Conservation (phyloP, 164 flowering plant genomes). For the Kingdonia uniflora region DNA sequence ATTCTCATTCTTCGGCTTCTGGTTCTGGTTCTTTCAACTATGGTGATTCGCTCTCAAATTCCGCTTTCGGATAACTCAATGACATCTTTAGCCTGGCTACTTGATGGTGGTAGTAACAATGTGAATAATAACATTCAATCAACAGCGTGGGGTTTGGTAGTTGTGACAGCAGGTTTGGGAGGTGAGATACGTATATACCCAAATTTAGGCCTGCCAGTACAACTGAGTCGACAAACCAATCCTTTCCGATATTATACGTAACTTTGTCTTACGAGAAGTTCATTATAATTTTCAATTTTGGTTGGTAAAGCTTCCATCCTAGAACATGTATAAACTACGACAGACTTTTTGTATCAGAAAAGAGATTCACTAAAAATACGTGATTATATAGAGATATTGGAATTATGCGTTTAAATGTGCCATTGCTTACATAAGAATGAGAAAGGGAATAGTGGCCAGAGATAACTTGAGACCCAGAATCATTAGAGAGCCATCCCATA, state of each 20-base stretch:
- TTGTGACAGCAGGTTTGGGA: slow-evolving; percentile 80
- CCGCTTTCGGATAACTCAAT: slow-evolving; percentile 4
- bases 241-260: slow-evolving; percentile 30
- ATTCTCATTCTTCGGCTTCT: slow-evolving; percentile 22
- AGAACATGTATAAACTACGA: no score
- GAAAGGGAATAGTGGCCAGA: no score
- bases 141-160: slow-evolving; percentile 90
- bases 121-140: slow-evolving; percentile 20
- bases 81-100: slow-evolving; percentile 11
- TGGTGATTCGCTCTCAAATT: slow-evolving; percentile 14
- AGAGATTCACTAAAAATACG: no score
- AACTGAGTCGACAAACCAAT: slow-evolving; percentile 42
- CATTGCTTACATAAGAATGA: no score
- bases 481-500: no score
- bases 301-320: no score
- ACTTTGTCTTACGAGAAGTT: slow-evolving; percentile 6
- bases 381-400: no score
- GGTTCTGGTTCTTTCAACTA: slow-evolving; percentile 21
- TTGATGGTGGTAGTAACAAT: slow-evolving; percentile 6
- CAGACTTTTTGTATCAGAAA: no score
- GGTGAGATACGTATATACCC: slow-evolving; percentile 85
- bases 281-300: no score
- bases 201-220: slow-evolving; percentile 84
- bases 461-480: no score
- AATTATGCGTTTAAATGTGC: no score